Evolutionary conservation across 345 rosid species (phyloP), one percentile per base, ranked within the genome.

Genomic region (Pugionium dolabratum): DNA sequence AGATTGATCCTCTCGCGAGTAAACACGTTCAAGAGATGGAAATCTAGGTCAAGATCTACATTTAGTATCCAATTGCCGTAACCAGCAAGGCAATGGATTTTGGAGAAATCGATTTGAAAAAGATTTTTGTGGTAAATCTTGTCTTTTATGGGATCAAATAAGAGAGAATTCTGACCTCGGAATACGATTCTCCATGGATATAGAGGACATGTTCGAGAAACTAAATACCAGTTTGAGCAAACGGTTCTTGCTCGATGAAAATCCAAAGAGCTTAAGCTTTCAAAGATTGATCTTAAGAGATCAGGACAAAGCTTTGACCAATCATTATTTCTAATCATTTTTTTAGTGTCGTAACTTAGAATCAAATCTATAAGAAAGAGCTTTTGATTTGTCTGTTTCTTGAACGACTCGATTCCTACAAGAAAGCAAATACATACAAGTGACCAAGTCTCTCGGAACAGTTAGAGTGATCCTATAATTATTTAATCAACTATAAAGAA

Each of bases 271-370:
- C 2, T 3, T 7, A 70, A 44, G 32, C 67, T 1, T 53, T 70
- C 68, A 28, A 70, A n/a, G 46, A 70, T 62, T 5, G 48, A 27
- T 70, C 42, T 28, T 7, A 53, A 30, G 2, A 30, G 4, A 61
- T 70, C 74, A 8, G 67, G 41, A 54, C 34, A 53, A 31, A 70
- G 55, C 34, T 70, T 36, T 1, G 68, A 70, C 74, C 74, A 70
- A 45, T 62, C 74, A 45, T 9, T 18, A 18, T 18, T 18, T 18
- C 18, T 18, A 18, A 18, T 18, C 18, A 18, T 18, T 18, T 18
- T 18, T 18, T 18, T 18, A 18, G 18, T 18, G 18, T 18, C 18
- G 18, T 18, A 18, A 18, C 18, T 18, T 18, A 18, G 18, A 18
- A 18, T 18, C 18, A 18, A 18, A 18, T 18, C 18, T 18, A 18